A percentile compares a stretch with the other conserved stretches of the same genome.
phyloP scores from a whole-genome alignment of 768 basidiomycete genomes.

The Mycena floridula region DNA sequence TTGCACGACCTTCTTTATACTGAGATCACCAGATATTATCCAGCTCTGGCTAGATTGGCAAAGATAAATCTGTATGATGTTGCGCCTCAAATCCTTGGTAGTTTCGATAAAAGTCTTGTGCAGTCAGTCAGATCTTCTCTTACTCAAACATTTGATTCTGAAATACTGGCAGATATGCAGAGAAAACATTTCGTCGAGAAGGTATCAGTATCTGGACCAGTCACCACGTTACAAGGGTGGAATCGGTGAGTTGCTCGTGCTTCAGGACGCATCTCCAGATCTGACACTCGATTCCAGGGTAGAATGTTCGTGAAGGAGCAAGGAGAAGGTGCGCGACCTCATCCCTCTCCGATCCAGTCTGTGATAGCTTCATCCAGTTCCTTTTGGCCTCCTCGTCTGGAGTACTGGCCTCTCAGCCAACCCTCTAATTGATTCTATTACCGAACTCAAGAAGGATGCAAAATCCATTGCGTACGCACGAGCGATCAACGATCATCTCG shows the following conservation, averaged over 20 bases:
- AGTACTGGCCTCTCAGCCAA: slow-evolving; percentile 82
- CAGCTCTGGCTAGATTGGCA: slow-evolving; percentile 53
- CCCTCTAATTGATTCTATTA: slow-evolving; percentile 61
- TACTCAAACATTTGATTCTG: not conserved
- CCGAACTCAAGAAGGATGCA: slow-evolving; percentile 53
- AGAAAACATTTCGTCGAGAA: slow-evolving; percentile 64
- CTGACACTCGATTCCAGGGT: slow-evolving; percentile 30
- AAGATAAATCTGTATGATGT: slow-evolving; percentile 81
- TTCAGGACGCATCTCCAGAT: not conserved
- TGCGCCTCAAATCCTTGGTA: slow-evolving; percentile 68
- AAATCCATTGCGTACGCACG: slow-evolving; percentile 44
- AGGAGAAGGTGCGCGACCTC: slow-evolving; percentile 49
- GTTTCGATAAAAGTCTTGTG: slow-evolving; percentile 63
- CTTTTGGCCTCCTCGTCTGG: slow-evolving; percentile 83
- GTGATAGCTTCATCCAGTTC: slow-evolving; percentile 37
- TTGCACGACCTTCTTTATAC: slow-evolving; percentile 69
- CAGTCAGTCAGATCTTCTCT: slow-evolving; percentile 32
- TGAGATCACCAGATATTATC: slow-evolving; percentile 59
- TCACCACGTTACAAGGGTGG: slow-evolving; percentile 68
- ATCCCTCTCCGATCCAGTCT: too few relatives aligned
- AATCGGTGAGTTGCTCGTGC: slow-evolving; percentile 34
- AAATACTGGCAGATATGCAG: slow-evolving; percentile 57
- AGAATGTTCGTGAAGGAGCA: slow-evolving; percentile 66
- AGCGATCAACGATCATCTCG: too few relatives aligned
- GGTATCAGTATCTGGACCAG: slow-evolving; percentile 68